Evolutionary conservation across 2,329 filamentous ascomycete species (phyloP).

Genomic region (Chaetomium globosum): DNA sequence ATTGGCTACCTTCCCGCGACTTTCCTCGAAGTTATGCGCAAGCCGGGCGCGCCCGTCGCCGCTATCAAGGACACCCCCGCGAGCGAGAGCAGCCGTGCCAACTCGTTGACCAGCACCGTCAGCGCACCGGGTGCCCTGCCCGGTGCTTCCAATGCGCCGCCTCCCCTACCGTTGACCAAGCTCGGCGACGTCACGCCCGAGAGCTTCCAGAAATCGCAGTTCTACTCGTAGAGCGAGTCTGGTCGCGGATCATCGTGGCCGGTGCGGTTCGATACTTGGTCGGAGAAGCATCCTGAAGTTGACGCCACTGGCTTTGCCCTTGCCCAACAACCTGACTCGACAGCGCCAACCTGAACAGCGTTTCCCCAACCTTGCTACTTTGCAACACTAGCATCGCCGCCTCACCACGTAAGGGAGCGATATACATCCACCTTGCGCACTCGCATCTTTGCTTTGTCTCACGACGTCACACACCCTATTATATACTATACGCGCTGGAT

Average conservation of each 20-base stretch:
- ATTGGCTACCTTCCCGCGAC: slow-evolving; percentile 90
- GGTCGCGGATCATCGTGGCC: background rate
- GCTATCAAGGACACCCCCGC: slow-evolving; percentile 52
- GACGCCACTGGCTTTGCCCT: background rate
- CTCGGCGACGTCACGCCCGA: slow-evolving; percentile 57
- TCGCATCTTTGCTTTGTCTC: slow-evolving; percentile 1
- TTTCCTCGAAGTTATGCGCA: slow-evolving; percentile 76
- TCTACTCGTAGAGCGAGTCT: slow-evolving; percentile 52
- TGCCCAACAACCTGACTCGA: background rate
- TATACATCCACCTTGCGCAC: background rate
- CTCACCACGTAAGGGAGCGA: background rate
- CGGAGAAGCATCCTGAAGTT: background rate
- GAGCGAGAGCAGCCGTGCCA: slow-evolving; percentile 52
- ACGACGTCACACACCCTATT: background rate
- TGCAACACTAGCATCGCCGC: background rate
- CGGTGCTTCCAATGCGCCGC: slow-evolving; percentile 31
- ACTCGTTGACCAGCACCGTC: slow-evolving; percentile 53
- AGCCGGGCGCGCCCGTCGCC: slow-evolving; percentile 55
- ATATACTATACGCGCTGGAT: slow-evolving; percentile 6
- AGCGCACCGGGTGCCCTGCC: slow-evolving; percentile 33
- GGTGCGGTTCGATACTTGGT: background rate
- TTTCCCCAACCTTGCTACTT: background rate
- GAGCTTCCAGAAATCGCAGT: slow-evolving; percentile 61
- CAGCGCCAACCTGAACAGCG: background rate
- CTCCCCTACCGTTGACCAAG: slow-evolving; percentile 45